Conservation (phyloP, 2,329 filamentous ascomycete species). For the Monosporascus sp. region DNA sequence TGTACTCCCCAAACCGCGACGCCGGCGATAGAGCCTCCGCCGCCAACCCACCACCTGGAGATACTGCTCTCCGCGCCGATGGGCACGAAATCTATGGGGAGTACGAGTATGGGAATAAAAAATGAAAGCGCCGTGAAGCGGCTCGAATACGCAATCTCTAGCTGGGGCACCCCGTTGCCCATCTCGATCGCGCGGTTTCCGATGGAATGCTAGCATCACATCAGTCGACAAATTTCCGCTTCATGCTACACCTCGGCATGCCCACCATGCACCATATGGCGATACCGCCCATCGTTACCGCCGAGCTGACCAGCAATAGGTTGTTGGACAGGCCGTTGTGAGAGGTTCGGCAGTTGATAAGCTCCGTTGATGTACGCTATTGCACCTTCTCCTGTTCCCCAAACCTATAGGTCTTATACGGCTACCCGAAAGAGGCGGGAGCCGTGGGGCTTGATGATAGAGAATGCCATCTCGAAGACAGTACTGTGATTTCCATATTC, state of each 20-base stretch:
- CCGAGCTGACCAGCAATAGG: constrained; percentile 57
- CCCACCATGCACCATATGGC: constrained; percentile 67
- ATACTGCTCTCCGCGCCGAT: constrained; percentile 57
- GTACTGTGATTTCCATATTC: too few species aligned
- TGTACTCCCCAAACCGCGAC: constrained; percentile 80
- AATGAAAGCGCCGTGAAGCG: constrained; percentile 72
- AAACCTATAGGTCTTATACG: too few species aligned
- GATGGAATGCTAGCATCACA: constrained; percentile 65
- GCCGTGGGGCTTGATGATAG: too few species aligned
- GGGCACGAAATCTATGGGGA: constrained; percentile 66
- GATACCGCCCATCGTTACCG: constrained; percentile 68
- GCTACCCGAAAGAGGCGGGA: too few species aligned
- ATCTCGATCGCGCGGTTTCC: constrained; percentile 76
- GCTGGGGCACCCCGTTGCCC: constrained; percentile 51
- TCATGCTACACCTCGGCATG: background rate
- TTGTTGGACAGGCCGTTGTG: constrained; percentile 64
- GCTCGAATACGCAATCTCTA: constrained; percentile 70
- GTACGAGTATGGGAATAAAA: constrained; percentile 71
- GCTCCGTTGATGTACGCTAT: constrained; percentile 60
- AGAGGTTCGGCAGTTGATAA: constrained; percentile 72
- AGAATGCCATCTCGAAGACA: too few species aligned
- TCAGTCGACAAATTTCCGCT: constrained; percentile 29
- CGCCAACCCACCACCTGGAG: constrained; percentile 51
- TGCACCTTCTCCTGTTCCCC: too few species aligned
- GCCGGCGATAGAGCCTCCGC: constrained; percentile 66